These are phyloP conservation scores for Leccinum subtestaceum DNA, from an alignment of 768 basidiomycete species.

Conservation along the genomic window DNA sequence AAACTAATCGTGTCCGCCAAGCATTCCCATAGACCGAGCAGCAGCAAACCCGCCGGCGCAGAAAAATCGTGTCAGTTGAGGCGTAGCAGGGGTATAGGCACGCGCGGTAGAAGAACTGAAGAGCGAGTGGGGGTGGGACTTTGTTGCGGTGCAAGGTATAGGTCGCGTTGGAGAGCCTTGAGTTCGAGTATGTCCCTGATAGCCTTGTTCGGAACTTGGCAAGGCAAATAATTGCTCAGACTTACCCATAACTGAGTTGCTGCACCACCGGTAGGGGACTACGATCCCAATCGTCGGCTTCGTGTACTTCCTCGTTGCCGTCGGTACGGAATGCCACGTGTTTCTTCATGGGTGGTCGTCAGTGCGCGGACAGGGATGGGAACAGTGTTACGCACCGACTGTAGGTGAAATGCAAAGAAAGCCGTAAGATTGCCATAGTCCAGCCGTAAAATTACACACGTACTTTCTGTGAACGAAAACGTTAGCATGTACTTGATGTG, in stretches of 20 bases:
- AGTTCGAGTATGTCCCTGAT: slow-evolving; percentile 63
- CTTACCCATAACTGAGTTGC: slow-evolving; percentile 66
- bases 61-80: slow-evolving; percentile 33
- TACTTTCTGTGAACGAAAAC: slow-evolving; percentile 14
- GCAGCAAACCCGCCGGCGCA: background rate
- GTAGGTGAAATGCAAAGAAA: background rate
- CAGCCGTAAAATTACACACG: background rate
- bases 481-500: slow-evolving; percentile 1
- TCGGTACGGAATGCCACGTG: slow-evolving; percentile 60
- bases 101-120: slow-evolving; percentile 45
- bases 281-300: slow-evolving; percentile 79
- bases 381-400: slow-evolving; percentile 13
- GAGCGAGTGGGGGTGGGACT: slow-evolving; percentile 31
- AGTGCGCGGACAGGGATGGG: background rate
- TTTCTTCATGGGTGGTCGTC: slow-evolving; percentile 34
- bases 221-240: slow-evolving; percentile 12
- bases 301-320: slow-evolving; percentile 54
- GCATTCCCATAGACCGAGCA: background rate
- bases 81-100: slow-evolving; percentile 65
- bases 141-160: slow-evolving; percentile 57
- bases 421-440: background rate
- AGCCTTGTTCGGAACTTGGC: background rate
- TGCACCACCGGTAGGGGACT: slow-evolving; percentile 65
- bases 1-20: background rate
- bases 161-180: slow-evolving; percentile 63